Conservation (phyloP, 73 alveolate genomes). For the Tetrahymena borealis region DNA sequence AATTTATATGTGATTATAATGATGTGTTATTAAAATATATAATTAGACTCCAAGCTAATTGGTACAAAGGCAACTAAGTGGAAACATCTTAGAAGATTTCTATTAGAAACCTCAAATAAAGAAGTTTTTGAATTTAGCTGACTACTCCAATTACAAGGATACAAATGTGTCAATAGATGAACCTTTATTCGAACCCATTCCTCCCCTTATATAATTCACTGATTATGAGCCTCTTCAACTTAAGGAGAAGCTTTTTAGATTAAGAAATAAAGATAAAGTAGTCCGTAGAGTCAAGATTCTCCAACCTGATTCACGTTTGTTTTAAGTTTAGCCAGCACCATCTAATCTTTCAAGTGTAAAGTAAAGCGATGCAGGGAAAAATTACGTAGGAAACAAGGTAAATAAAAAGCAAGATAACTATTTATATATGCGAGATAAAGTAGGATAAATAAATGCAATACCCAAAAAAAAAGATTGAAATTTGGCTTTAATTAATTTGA, state of each 20-base stretch:
- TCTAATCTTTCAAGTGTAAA: conserved; percentile 72
- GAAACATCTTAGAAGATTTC: conserved; percentile 70
- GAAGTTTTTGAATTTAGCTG: conserved; percentile 93
- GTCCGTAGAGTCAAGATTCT: conserved; percentile 95
- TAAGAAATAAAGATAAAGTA: conserved; percentile 92
- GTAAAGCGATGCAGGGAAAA: conserved; percentile 45
- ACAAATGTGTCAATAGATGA: conserved; percentile 97
- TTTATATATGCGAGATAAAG: background rate
- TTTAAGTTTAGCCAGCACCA: conserved; percentile 58
- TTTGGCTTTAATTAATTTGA: background rate
- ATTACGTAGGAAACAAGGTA: conserved; percentile 50
- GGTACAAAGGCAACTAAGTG: conserved; percentile 75
- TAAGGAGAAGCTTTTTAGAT: conserved; percentile 33
- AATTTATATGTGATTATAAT: background rate
- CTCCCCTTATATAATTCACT: conserved; percentile 93
- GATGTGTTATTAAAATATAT: background rate
- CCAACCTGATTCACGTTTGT: conserved; percentile 98
- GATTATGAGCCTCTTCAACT: conserved; percentile 83
- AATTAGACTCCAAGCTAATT: conserved; percentile 57
- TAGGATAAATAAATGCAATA: background rate
- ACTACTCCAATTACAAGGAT: conserved; percentile 87
- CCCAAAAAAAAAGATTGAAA: background rate
- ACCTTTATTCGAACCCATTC: conserved; percentile 98
- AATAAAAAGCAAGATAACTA: conserved; percentile 8
- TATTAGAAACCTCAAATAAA: conserved; percentile 87